Base-by-base conservation (phyloP, 257 asterid species). In the Salvia miltiorrhiza region DNA sequence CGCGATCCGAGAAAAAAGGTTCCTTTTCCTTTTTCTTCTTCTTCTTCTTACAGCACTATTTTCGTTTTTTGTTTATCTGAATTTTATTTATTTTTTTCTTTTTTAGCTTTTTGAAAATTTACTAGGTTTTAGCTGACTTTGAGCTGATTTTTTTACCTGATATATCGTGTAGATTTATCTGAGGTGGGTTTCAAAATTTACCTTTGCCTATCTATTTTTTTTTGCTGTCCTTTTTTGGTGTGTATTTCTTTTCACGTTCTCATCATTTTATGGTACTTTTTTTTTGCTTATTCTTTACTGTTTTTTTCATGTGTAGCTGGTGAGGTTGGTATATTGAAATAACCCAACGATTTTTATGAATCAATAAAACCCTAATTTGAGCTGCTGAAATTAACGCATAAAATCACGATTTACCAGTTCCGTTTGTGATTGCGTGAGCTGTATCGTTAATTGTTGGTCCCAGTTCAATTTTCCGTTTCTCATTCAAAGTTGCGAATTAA, bases 351-450 rank as follows among this genome's bases (percentile, higher is more conserved):
- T 33, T 35, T 65, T 33, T 23, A 17, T 20, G 37, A 63, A 45
- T 49, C 23, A 33, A 20, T 24, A 81, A 90, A 30, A 88, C 95
- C 97, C 95, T 90, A 86, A 82, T 41, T 78, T 30, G 33, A 60
- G 58, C 33, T 73, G 8, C 43, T 67, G 66, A 30, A 47, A 60
- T 74, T 40, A 66, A 35, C 11, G 61, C 55, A 43, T 41, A 4
- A 40, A 67, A 67, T 70, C 56, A 6, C 12, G 45, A 9, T 58
- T 7, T 37, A 8, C 26, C 26, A 19, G 40, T 57, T 49, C 59
- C 41, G 20, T 17, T 47, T 64, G 39, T 39, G 63, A n/a, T 74
- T 63, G 69, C 37, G 9, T 47, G 67, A 61, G 63, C 5, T 24
- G 1, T 54, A 2, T 64, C 71, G 72, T 37, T 55, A 20, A 45